Percentiles rank a stretch among this genome's conserved stretches.
Evolutionary conservation across 768 basidiomycete genomes (phyloP).

Genomic region (Leucosporidium creatinivorum): DNA sequence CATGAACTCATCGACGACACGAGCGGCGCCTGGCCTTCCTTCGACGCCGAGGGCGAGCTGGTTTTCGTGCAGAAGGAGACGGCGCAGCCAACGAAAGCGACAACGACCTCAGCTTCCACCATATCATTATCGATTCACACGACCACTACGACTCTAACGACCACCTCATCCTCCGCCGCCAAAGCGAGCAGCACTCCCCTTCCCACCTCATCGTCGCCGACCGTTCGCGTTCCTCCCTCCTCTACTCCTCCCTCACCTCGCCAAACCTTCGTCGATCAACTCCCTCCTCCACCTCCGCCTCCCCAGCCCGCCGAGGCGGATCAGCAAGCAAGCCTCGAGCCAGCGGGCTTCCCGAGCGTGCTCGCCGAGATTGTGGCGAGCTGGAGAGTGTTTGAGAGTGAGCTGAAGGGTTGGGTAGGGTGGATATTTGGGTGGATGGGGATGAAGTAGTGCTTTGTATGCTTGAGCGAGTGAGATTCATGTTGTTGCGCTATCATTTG

Average conservation of each 20-base stretch:
- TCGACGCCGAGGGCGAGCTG: no score
- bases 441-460: neutral
- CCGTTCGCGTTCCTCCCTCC: neutral
- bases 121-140: neutral
- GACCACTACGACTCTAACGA: neutral
- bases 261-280: neutral
- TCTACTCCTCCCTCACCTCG: neutral
- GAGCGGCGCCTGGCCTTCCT: no score
- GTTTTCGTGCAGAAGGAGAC: neutral
- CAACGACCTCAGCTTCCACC: neutral
- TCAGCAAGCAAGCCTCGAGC: neutral
- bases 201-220: neutral
- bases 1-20: no score
- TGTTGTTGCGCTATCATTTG: no score
- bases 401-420: neutral
- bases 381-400: neutral
- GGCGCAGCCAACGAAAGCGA: neutral
- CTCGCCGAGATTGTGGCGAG: no score
- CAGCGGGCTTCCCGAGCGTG: no score
- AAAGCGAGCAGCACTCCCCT: neutral
- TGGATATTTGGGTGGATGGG: neutral
- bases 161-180: neutral
- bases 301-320: neutral
- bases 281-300: neutral
- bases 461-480: neutral